Percentiles rank a stretch among this genome's conserved stretches.
These are phyloP conservation scores for Malassezia japonica DNA, from an alignment of 1,284 basidiomycete genomes.

Conservation along the genomic window DNA sequence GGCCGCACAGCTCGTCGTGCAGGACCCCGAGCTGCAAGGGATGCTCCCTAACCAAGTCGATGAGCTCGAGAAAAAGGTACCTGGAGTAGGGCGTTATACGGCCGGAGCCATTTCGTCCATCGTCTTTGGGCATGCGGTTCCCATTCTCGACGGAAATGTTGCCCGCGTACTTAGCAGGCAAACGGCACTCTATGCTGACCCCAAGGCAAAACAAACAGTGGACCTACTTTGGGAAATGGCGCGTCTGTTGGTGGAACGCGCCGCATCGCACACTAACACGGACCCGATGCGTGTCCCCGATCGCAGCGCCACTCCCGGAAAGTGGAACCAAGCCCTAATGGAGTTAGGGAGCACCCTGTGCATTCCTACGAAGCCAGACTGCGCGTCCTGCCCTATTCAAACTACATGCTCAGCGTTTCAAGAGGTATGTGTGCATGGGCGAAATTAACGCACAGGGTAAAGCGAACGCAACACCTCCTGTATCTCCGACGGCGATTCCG, in stretches of 20 bases:
- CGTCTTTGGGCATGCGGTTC: conserved; percentile 37
- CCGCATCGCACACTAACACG: not conserved
- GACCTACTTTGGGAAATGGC: conserved; percentile 40
- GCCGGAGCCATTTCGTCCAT: conserved; percentile 50
- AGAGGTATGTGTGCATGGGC: conserved; percentile 2
- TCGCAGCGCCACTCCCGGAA: conserved; percentile 23
- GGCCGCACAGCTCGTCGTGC: conserved; percentile 35
- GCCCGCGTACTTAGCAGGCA: conserved; percentile 38
- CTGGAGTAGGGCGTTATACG: conserved; percentile 84
- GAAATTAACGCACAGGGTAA: not conserved
- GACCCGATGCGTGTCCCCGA: not conserved
- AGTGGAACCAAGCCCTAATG: conserved; percentile 47
- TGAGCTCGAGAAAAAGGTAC: conserved; percentile 71
- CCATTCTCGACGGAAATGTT: conserved; percentile 44
- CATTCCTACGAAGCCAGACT: conserved; percentile 28
- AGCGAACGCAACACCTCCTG: not conserved
- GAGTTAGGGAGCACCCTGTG: conserved; percentile 41
- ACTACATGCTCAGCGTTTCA: conserved; percentile 24
- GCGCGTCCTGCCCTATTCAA: conserved; percentile 30
- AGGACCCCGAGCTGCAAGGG: conserved; percentile 54
- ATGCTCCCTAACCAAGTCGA: conserved; percentile 68
- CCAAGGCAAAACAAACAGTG: conserved; percentile 31
- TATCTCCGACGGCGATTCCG: no score
- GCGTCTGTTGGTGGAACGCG: conserved; percentile 24
- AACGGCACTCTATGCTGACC: conserved; percentile 30